Base-by-base conservation (phyloP, 805 yeast species). In the Sugiyamaella qingdaonensis region DNA sequence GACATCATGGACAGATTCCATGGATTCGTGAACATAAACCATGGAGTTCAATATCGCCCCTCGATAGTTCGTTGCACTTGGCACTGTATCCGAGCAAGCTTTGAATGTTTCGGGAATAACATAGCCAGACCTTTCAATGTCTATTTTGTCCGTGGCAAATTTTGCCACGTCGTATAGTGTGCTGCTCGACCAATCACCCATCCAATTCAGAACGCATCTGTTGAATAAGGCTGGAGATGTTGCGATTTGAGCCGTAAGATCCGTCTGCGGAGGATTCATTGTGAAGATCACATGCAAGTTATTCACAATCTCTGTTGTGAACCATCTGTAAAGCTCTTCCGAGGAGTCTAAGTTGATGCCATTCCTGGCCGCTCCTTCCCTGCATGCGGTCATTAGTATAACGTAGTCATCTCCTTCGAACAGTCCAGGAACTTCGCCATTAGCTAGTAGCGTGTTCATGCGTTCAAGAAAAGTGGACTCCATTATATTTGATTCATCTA, bases 361-460 rank as follows among this genome's bases (percentile, higher is more conserved):
- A 45, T 78, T 81, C 2, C 77, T 65, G 36, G 77, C 75, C 0
- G 87, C 76, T 46, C 78, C 82, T 11, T 81, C 82, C 10, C 74
- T 68, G 54, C 95, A 82, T 1, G 77, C 59, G 1, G 67, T 67
- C 72, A 86, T 71, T 52, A 91, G 69, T 1, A 73, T 54, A 0
- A 69, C 70, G 48, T 73, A 77, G 8, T 87, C 91, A 9, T 88
- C 95, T 0, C 83, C 90, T 52, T 80, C 86, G 66, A 88, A 92
- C 11, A 92, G 70, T 2, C 96, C 97, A 0, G 97, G 97, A 36
- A 90, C 77, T 62, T 92, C 97, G 0, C 96, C 87, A 67, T 92
- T 92, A 0, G 97, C 97, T 36, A 92, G 74, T n/a, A 92, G 71
- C 0, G 96, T 88, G 61, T 92, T 92, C 94, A 92, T 89, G 56